phyloP scores from a whole-genome alignment of 768 basidiomycete species.

The Podaxis sp. region DNA sequence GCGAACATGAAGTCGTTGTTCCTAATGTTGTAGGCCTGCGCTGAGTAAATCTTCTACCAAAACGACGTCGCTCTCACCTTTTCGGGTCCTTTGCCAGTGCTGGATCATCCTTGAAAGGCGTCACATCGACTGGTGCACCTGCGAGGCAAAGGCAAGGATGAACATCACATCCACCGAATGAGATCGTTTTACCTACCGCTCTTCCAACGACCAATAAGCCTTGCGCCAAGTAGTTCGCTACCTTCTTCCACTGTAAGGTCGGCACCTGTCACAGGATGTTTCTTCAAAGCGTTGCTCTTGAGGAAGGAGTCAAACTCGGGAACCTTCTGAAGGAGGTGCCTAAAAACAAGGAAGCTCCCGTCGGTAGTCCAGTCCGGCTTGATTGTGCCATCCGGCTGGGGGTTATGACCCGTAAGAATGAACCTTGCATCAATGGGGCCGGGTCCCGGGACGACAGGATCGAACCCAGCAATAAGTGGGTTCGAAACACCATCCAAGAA shows the following conservation, averaged over 20 bases:
- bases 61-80: constrained; percentile 19
- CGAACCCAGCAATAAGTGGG: constrained; percentile 39
- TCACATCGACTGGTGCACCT: constrained; percentile 43
- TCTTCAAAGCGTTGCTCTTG: constrained; percentile 28
- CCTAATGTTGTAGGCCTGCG: constrained; percentile 18
- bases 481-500: constrained; percentile 51
- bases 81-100: constrained; percentile 29
- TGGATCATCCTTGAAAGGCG: constrained; percentile 39
- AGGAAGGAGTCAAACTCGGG: constrained; percentile 49
- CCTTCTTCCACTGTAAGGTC: constrained; percentile 32
- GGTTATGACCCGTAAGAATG: constrained; percentile 35
- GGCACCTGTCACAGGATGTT: constrained; percentile 31
- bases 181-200: constrained; percentile 30
- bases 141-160: background rate
- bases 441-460: constrained; percentile 32
- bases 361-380: constrained; percentile 43
- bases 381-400: background rate
- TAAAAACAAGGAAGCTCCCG: constrained; percentile 49
- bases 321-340: constrained; percentile 47
- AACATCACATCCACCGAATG: background rate
- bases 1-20: constrained; percentile 41
- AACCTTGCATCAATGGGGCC: constrained; percentile 35
- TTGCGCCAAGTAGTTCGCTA: constrained; percentile 46
- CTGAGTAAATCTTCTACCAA: background rate
- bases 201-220: constrained; percentile 54